These are phyloP conservation scores for Paxillus involutus DNA, from an alignment of 768 basidiomycete genomes.

Conservation along the genomic window DNA sequence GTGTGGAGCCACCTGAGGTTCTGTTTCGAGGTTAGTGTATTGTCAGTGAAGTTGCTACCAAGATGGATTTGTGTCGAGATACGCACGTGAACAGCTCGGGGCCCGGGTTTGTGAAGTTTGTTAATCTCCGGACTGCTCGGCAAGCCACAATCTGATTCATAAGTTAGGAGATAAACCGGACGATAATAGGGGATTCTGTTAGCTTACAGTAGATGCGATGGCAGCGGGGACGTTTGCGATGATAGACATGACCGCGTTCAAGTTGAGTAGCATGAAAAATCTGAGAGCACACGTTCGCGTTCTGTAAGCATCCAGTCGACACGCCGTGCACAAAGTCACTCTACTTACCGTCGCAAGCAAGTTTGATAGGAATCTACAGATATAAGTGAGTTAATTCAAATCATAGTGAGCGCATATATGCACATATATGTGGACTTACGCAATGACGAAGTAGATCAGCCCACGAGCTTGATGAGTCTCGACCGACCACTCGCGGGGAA, in stretches of 20 bases:
- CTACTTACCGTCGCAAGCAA: slow-evolving; percentile 48
- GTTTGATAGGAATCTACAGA: slow-evolving; percentile 63
- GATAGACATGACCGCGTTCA: slow-evolving; percentile 71
- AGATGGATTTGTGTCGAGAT: slow-evolving; percentile 17
- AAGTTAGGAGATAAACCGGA: not conserved
- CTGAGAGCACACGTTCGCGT: slow-evolving; percentile 13
- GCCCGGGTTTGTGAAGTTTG: slow-evolving; percentile 51
- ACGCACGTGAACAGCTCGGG: slow-evolving; percentile 55
- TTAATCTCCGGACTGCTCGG: slow-evolving; percentile 62
- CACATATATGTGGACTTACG: slow-evolving; percentile 41
- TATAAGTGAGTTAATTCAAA: slow-evolving; percentile 6
- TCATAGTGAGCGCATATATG: not conserved
- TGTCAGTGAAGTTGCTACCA: slow-evolving; percentile 20
- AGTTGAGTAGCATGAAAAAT: slow-evolving; percentile 65
- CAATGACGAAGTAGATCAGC: slow-evolving; percentile 68
- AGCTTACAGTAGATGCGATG: slow-evolving; percentile 60
- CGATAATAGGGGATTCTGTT: not conserved
- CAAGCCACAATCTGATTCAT: slow-evolving; percentile 60
- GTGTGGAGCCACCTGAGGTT: slow-evolving; percentile 46
- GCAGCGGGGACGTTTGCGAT: slow-evolving; percentile 75
- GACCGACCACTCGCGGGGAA: slow-evolving; percentile 48
- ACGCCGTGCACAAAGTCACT: not conserved
- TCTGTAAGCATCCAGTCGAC: not conserved
- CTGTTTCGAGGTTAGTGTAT: slow-evolving; percentile 26
- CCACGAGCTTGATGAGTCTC: slow-evolving; percentile 61